phyloP scores from a whole-genome alignment of 2,329 filamentous ascomycete species.

The Thelonectria blattea region DNA sequence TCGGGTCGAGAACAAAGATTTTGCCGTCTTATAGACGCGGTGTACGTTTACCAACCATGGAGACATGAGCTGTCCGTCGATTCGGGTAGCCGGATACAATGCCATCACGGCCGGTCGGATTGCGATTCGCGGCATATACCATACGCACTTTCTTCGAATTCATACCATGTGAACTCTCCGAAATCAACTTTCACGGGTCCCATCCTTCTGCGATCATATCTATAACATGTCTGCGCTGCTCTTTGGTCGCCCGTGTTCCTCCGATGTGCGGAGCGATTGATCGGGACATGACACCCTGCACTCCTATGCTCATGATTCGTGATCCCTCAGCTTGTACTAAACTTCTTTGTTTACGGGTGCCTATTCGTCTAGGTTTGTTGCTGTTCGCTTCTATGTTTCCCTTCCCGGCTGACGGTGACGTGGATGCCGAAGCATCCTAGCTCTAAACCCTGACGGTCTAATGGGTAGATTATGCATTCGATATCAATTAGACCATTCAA shows the following conservation, averaged over 20 bases:
- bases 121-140: constrained; percentile 30
- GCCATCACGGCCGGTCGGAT: constrained; percentile 32
- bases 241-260: neutral
- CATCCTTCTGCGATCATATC: neutral
- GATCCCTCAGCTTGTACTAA: too few species aligned
- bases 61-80: constrained; percentile 33
- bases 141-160: constrained; percentile 8
- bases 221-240: neutral
- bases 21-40: constrained; percentile 39
- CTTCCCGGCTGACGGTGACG: too few species aligned
- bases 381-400: too few species aligned
- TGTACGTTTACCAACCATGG: constrained; percentile 44
- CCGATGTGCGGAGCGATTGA: neutral
- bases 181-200: neutral
- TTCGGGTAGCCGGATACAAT: constrained; percentile 36
- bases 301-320: neutral
- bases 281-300: neutral
- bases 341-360: too few species aligned
- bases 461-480: too few species aligned
- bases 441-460: too few species aligned
- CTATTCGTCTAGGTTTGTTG: too few species aligned
- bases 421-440: too few species aligned
- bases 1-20: constrained; percentile 25
- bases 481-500: too few species aligned
- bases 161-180: constrained; percentile 21